Evolutionary conservation across 1,284 basidiomycete species (phyloP), one percentile per base, ranked within the genome.

Genomic region (Irpex rosettiformis): DNA sequence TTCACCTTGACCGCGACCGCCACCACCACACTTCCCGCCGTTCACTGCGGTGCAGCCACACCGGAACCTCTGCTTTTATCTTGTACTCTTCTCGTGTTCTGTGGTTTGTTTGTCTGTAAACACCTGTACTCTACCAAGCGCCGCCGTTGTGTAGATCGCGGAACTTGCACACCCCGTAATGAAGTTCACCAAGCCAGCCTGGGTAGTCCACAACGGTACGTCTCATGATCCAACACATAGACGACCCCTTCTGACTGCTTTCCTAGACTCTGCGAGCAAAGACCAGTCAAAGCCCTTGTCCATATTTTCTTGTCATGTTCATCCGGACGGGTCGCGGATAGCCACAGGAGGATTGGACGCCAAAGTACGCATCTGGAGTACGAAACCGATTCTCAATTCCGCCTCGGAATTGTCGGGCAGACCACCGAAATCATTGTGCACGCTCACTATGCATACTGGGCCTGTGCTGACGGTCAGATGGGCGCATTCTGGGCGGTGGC

Each of bases 321-420:
- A 98, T 71, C 97, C 97, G 0, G 96, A 99, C 69, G 93, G 93
- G 61, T 95, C 93, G 40, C 85, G 96, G 25, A 88, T 99, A 61
- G 97, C 97, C 7, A 99, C 96, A 1, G 96, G 95, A 21, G 96
- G 96, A 13, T 80, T 98, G 49, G 95, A 98, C 72, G 89, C 93
- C 52, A 97, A 97, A 79, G 88, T 99, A 64, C 90, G 95, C 62
- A 94, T 99, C 73, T 99, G 97, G 97, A 91, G 91, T 62, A 98
- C 96, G 0, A 88, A 91, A 60, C 94, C 96, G 1, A 96, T 99
- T 65, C 78, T 98, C 30, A 87, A 89, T 61, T 73, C 80, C 22
- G 80, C 84, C 16, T 84, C 86, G 0, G 93, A 95, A 63, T 74
- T 77, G n/a, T 86, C 88, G 13, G 86, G 88, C 40, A 83, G 82